Evolutionary conservation across 2,329 filamentous ascomycete genomes (phyloP).

Genomic region (Trichoderma sp.): DNA sequence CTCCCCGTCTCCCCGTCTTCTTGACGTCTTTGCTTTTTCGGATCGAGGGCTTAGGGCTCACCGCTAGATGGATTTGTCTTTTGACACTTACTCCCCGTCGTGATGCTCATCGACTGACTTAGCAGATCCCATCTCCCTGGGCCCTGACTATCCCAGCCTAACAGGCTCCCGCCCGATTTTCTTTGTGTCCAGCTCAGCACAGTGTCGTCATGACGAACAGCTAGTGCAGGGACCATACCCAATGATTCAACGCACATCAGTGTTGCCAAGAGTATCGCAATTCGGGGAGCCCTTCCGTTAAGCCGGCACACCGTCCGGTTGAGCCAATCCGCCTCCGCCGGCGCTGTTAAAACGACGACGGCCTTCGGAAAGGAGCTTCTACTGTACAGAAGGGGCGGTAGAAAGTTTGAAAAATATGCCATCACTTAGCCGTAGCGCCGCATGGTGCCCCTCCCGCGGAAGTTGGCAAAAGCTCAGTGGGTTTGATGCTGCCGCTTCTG

Average conservation of each 20-base stretch:
- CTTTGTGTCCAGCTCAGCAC: constrained; percentile 21
- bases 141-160: background rate
- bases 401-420: constrained; percentile 28
- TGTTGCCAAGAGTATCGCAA: constrained; percentile 11
- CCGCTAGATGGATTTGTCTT: constrained; percentile 24
- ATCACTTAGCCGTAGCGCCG: constrained; percentile 28
- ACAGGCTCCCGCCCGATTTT: constrained; percentile 19
- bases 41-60: constrained; percentile 24
- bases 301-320: constrained; percentile 19
- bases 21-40: background rate
- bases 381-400: constrained; percentile 2
- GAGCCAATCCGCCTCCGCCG: constrained; percentile 15
- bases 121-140: constrained; percentile 27
- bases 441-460: constrained; percentile 28
- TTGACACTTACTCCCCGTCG: constrained; percentile 10
- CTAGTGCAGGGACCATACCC: constrained; percentile 19
- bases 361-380: constrained; percentile 20
- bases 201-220: constrained; percentile 28
- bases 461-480: constrained; percentile 12
- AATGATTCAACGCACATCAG: constrained; percentile 28
- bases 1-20: no score
- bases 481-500: constrained; percentile 1
- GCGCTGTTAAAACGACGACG: constrained; percentile 18
- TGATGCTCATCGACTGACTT: constrained; percentile 28
- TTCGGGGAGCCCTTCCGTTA: constrained; percentile 24